phyloP scores from a whole-genome alignment of 2,329 filamentous ascomycete genomes.

The Penicillium frequentans region DNA sequence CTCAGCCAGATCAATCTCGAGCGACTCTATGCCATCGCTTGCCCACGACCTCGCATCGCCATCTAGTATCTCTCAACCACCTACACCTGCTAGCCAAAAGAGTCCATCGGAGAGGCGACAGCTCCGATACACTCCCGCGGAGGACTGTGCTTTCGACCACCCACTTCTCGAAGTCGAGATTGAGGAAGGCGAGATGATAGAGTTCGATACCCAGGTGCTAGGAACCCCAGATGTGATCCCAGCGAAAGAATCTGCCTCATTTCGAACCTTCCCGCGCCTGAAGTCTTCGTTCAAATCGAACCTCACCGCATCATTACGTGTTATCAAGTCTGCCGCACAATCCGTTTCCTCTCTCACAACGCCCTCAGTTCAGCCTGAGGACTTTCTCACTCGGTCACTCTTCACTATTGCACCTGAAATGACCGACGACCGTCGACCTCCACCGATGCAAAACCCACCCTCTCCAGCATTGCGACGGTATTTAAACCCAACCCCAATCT shows the following conservation, averaged over 20 bases:
- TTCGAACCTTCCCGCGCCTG: conserved; percentile 42
- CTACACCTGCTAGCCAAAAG: conserved; percentile 41
- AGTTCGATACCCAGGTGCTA: conserved; percentile 20
- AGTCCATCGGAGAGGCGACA: conserved; percentile 42
- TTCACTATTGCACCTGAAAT: conserved; percentile 58
- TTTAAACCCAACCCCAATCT: conserved; percentile 56
- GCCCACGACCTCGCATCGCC: conserved; percentile 53
- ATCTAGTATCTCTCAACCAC: conserved; percentile 42
- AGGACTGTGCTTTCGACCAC: conserved; percentile 59
- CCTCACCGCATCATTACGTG: conserved; percentile 61
- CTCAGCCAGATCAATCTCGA: conserved; percentile 54
- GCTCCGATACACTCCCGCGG: conserved; percentile 51
- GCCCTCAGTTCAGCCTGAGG: conserved; percentile 54
- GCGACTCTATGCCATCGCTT: conserved; percentile 59
- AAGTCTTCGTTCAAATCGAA: conserved; percentile 61
- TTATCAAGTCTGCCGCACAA: conserved; percentile 61
- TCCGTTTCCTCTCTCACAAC: conserved; percentile 61
- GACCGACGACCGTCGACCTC: conserved; percentile 62
- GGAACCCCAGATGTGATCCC: conserved; percentile 9
- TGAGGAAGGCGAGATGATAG: conserved; percentile 17
- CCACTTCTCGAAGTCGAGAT: conserved; percentile 51
- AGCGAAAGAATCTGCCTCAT: conserved; percentile 25
- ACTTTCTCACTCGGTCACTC: conserved; percentile 59
- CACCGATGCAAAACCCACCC: conserved; percentile 53
- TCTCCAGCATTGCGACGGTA: conserved; percentile 60